Conservation (phyloP, 2,329 filamentous ascomycete species). For the Trichophyton benhamiae region DNA sequence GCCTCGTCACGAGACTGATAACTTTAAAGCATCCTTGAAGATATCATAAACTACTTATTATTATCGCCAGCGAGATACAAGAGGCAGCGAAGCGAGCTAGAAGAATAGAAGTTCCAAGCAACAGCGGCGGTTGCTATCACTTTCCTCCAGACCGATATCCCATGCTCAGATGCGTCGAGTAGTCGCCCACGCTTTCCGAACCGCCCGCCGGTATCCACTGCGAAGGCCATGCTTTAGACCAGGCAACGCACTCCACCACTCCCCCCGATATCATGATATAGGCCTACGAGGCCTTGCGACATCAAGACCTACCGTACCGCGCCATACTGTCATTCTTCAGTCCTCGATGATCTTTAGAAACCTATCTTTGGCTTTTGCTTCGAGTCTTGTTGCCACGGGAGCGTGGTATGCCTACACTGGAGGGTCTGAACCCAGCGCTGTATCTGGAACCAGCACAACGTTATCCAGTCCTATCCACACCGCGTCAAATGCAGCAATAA, state of each 20-base stretch:
- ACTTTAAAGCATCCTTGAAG: not conserved
- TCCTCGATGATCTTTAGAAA: constrained; percentile 40
- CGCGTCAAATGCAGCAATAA: constrained; percentile 19
- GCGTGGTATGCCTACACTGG: constrained; percentile 40
- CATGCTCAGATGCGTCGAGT: constrained; percentile 36
- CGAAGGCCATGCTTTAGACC: constrained; percentile 23
- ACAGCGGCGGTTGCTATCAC: not conserved
- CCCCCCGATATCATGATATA: constrained; percentile 28
- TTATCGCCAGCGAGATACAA: not conserved
- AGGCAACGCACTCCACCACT: constrained; percentile 15
- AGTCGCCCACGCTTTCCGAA: constrained; percentile 35
- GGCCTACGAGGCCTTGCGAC: constrained; percentile 22
- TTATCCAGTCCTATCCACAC: constrained; percentile 12
- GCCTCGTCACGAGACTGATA: not conserved
- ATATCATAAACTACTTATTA: not conserved
- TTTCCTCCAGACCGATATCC: not conserved
- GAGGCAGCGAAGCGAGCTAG: not conserved
- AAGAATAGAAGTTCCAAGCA: not conserved
- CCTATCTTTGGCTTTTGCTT: constrained; percentile 37
- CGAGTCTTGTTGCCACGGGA: constrained; percentile 36
- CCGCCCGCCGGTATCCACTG: constrained; percentile 34
- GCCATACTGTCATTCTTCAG: constrained; percentile 28
- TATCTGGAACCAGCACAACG: constrained; percentile 11
- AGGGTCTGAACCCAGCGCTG: constrained; percentile 5
- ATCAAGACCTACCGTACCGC: not conserved